Evolutionary conservation across 106 monocot genomes (phyloP).

Genomic region (Allium fistulosum): DNA sequence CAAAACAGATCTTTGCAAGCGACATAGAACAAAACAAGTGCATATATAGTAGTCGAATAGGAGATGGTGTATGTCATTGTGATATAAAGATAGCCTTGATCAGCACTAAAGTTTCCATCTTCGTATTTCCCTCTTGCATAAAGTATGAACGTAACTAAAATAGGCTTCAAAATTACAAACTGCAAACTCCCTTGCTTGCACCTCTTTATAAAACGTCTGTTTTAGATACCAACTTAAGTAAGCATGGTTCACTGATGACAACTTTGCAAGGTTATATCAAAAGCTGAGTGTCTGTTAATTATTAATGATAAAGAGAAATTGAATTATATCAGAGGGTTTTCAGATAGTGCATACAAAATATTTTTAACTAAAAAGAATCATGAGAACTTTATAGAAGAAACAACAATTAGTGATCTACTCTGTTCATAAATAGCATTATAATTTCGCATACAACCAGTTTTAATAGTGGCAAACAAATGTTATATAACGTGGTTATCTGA

Average conservation of each 20-base stretch:
- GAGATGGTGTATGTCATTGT: conserved; percentile 91
- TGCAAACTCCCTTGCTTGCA: conserved; percentile 95
- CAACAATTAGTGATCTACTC: background rate
- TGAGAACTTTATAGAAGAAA: background rate
- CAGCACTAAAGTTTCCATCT: conserved; percentile 86
- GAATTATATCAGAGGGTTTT: too few relatives aligned
- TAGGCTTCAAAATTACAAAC: conserved; percentile 93
- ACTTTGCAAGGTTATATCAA: too few relatives aligned
- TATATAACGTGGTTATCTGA: too few relatives aligned
- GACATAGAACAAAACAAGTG: conserved; percentile 83
- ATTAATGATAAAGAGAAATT: too few relatives aligned
- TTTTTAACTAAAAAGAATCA: background rate
- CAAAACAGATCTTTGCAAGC: conserved; percentile 86
- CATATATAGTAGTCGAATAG: conserved; percentile 85
- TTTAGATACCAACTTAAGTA: background rate
- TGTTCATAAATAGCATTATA: too few relatives aligned
- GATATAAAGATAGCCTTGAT: conserved; percentile 87
- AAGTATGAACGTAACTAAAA: conserved; percentile 89
- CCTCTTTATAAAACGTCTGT: conserved; percentile 91
- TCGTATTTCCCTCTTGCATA: conserved; percentile 91
- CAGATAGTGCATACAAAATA: too few relatives aligned
- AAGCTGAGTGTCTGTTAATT: too few relatives aligned
- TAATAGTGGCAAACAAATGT: too few relatives aligned
- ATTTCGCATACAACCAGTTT: too few relatives aligned
- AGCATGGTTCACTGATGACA: background rate